A percentile compares a stretch with the other conserved stretches of the same genome.
These are phyloP conservation scores for Gleditsia sinensis DNA, from an alignment of 306 rosid genomes.

Conservation along the genomic window DNA sequence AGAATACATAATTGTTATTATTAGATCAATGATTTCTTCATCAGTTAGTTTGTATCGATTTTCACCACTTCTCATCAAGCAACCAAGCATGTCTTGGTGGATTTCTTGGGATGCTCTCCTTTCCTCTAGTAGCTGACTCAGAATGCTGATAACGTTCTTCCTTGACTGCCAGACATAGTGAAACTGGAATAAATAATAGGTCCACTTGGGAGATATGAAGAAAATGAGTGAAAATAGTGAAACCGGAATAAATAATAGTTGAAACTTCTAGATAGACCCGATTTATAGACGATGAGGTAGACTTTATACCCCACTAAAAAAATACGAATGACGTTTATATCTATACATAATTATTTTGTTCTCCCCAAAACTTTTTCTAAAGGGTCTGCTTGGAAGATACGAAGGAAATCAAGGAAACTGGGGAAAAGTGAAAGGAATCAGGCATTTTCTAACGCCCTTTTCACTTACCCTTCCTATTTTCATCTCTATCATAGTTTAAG, in stretches of 20 bases:
- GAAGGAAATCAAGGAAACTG: background rate
- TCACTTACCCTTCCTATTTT: background rate
- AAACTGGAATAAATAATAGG: too few relatives aligned
- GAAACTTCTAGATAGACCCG: too few relatives aligned
- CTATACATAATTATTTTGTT: too few relatives aligned
- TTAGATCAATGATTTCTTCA: constrained; percentile 86
- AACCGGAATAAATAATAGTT: too few relatives aligned
- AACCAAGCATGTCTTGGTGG: constrained; percentile 69
- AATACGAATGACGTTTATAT: too few relatives aligned
- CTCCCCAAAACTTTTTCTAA: too few relatives aligned
- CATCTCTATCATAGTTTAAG: background rate
- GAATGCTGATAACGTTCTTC: constrained; percentile 64
- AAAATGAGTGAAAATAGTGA: too few relatives aligned
- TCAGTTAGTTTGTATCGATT: constrained; percentile 60
- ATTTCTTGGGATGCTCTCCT: constrained; percentile 68
- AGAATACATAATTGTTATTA: constrained; percentile 82
- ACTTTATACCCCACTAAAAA: too few relatives aligned
- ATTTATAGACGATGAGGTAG: too few relatives aligned
- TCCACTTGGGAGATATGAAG: too few relatives aligned
- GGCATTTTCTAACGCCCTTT: too few relatives aligned
- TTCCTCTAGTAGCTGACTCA: constrained; percentile 61
- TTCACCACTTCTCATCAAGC: constrained; percentile 65
- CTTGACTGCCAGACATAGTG: constrained; percentile 64
- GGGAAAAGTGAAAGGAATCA: background rate
- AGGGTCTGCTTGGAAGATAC: too few relatives aligned